These are phyloP conservation scores for Phaseolus coccineus DNA, from an alignment of 331 rosid genomes.

Conservation along the genomic window DNA sequence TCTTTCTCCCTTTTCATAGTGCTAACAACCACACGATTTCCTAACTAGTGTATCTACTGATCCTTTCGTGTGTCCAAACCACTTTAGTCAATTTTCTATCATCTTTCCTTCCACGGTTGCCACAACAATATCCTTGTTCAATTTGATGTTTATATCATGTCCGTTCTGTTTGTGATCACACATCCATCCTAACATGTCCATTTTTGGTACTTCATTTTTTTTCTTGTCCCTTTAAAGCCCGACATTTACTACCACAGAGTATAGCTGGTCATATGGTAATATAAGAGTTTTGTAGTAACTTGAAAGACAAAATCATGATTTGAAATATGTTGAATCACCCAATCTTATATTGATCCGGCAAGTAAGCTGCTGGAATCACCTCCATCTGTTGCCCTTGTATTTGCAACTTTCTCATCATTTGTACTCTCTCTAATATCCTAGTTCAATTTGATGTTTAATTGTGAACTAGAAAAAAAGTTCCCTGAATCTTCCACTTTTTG, in stretches of 20 bases:
- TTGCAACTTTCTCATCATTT: conserved; percentile 17
- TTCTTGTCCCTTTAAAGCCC: neutral
- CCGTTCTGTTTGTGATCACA: neutral
- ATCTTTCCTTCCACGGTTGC: no score
- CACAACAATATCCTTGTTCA: no score
- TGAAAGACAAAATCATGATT: neutral
- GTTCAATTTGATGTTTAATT: neutral
- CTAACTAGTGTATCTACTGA: neutral
- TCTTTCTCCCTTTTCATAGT: neutral
- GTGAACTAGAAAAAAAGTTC: neutral
- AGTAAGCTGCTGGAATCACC: conserved; percentile 9
- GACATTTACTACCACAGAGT: neutral
- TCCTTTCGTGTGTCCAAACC: neutral
- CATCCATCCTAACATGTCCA: neutral
- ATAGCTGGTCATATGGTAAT: neutral
- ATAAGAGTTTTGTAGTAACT: conserved; percentile 2
- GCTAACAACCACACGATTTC: neutral
- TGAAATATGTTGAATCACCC: conserved; percentile 1
- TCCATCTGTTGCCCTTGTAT: conserved; percentile 12
- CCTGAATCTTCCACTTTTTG: neutral
- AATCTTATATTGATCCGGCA: conserved; percentile 15
- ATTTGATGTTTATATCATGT: no score
- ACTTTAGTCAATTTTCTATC: neutral
- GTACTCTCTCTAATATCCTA: neutral
- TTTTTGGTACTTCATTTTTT: neutral